These are phyloP conservation scores for Maudiozyma saulgeensis DNA, from an alignment of 805 yeast species.

Conservation along the genomic window DNA sequence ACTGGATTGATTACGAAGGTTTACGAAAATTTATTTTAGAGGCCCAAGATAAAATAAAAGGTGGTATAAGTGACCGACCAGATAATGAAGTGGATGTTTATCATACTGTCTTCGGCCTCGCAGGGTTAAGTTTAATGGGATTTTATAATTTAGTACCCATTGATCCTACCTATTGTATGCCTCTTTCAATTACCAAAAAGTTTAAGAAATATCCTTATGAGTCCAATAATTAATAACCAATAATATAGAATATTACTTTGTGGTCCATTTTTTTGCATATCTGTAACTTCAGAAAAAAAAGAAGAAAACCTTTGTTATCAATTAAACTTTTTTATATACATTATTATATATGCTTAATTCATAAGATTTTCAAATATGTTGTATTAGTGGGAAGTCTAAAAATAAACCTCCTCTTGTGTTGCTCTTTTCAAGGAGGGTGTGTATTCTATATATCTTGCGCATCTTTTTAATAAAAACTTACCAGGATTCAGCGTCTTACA, in stretches of 20 bases:
- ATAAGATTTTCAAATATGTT: too few species aligned
- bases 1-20: constrained; percentile 68
- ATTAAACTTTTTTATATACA: too few species aligned
- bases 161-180: constrained; percentile 85
- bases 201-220: constrained; percentile 31
- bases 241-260: too few species aligned
- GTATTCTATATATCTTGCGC: constrained; percentile 66
- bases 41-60: constrained; percentile 68
- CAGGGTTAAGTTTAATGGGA: constrained; percentile 76
- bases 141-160: constrained; percentile 49
- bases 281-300: too few species aligned
- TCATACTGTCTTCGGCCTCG: constrained; percentile 84
- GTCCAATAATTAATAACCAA: too few species aligned
- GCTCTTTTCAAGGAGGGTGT: constrained; percentile 48
- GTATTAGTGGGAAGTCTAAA: constrained; percentile 11
- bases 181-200: constrained; percentile 33
- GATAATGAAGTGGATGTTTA: constrained; percentile 88
- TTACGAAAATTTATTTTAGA: constrained; percentile 57
- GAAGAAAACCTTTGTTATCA: too few species aligned
- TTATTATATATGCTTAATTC: too few species aligned
- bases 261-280: too few species aligned
- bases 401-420: constrained; percentile 38
- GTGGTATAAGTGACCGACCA: constrained; percentile 90
- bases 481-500: constrained; percentile 74
- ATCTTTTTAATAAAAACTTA: constrained; percentile 37